A percentile compares a stretch with the other conserved stretches of the same genome.
Conservation (phyloP, 179 eudicot genomes). For the Patellifolia procumbens region DNA sequence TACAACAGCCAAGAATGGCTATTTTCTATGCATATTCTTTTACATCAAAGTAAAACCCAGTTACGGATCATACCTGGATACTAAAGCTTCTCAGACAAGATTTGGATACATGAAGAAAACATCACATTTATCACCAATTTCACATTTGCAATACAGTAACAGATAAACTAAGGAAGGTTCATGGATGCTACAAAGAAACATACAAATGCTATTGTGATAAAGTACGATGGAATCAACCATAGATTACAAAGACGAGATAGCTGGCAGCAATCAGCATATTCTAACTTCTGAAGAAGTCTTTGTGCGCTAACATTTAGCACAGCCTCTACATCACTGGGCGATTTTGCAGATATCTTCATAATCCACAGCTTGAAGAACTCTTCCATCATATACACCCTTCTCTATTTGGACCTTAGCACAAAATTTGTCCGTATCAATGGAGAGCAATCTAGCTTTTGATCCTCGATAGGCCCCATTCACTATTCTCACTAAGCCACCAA, state of each 20-base stretch:
- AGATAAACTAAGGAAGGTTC: background rate
- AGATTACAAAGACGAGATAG: background rate
- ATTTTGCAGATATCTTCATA: constrained; percentile 92
- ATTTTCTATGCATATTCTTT: background rate
- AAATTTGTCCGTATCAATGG: constrained; percentile 59
- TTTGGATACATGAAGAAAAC: background rate
- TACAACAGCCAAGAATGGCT: background rate
- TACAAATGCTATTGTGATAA: constrained; percentile 4
- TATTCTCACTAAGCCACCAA: constrained; percentile 77
- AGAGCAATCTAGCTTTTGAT: constrained; percentile 59
- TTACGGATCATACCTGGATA: too few species aligned
- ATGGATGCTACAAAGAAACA: background rate
- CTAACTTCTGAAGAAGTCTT: background rate
- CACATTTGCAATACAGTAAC: background rate
- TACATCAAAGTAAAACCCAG: background rate
- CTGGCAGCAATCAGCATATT: background rate
- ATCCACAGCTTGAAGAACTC: constrained; percentile 73
- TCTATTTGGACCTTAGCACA: constrained; percentile 86
- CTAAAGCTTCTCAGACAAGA: background rate
- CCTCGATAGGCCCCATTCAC: constrained; percentile 94
- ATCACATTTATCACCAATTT: background rate
- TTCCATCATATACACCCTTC: constrained; percentile 85
- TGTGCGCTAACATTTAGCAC: background rate
- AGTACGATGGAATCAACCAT: background rate
- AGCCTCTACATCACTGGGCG: constrained; percentile 29